Base-by-base conservation (phyloP, 495 filamentous ascomycete genomes). In the Paragyromitra xinjiangensis region DNA sequence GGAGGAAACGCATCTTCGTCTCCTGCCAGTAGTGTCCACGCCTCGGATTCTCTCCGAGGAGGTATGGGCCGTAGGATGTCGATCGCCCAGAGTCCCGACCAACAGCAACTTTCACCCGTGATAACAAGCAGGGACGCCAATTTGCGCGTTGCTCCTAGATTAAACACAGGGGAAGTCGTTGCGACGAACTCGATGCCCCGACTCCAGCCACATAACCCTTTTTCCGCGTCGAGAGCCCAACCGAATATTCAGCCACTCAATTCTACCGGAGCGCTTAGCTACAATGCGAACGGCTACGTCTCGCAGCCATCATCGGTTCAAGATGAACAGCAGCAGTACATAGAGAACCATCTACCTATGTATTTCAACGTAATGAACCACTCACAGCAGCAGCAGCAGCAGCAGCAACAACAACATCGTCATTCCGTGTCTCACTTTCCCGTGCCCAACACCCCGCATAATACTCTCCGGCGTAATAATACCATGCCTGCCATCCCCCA, bases 401-500 rank as follows among this genome's bases (percentile, higher is more conserved):
- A 71, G n/a, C 72, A 75, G 7, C 72, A 70, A 0, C 73, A 75
- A 9, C 59, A 69, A 16, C 78, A 80, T 51, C 78, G 75, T 12
- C 69, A 78, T 34, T 79, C 75, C 7, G 76, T 80, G 29, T 79
- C 77, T 2, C 77, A 79, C 42, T 78, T 73, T 7, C 75, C 75
- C n/a, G 75, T 64, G 1, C 74, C 77, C 22, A 79, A 78, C 34
- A 76, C 78, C 12, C 64, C 78, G 8, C 75, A 80, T 65, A 19
- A 40, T 66, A 59, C 76, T 61, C 78, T 75, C 62, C 77, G 77
- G 40, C 78, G 77, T 53, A 77, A 55, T 67, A 77, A 67, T 67
- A 77, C 76, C 26, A 79, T 69, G 59, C 77, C 77, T 71, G 68
- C 75, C n/a, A 80, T 79, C 66, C 64, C 76, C 6, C 75, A 73